These are phyloP conservation scores for Candida sp. DNA, from an alignment of 1,139 yeast genomes.

Conservation along the genomic window DNA sequence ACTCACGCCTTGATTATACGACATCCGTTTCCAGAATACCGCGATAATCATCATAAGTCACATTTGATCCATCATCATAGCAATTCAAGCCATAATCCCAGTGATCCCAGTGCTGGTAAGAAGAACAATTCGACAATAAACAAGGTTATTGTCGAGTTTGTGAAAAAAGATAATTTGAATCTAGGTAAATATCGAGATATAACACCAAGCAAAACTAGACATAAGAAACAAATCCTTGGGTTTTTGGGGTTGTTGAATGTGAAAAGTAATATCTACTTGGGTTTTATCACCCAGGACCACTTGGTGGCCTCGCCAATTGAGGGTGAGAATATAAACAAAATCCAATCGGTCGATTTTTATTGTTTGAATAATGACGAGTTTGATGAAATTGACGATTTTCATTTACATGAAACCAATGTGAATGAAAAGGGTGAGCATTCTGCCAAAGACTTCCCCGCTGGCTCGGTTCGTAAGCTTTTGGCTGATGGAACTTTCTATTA, in stretches of 20 bases:
- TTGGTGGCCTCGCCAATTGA: constrained; percentile 60
- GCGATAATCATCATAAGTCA: constrained; percentile 16
- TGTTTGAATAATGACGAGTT: constrained; percentile 57
- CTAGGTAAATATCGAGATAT: constrained; percentile 40
- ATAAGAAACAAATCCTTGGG: constrained; percentile 43
- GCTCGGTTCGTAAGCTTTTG: constrained; percentile 52
- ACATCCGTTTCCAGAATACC: constrained; percentile 37
- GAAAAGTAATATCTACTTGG: constrained; percentile 53
- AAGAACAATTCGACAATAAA: constrained; percentile 9
- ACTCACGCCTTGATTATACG: constrained; percentile 49
- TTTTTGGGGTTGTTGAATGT: constrained; percentile 58
- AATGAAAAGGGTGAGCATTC: constrained; percentile 11
- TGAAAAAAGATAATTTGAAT: constrained; percentile 30
- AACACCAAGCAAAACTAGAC: constrained; percentile 19
- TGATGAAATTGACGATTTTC: constrained; percentile 17
- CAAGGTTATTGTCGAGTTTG: constrained; percentile 53
- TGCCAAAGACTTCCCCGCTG: constrained; percentile 52
- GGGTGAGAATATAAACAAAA: constrained; percentile 49
- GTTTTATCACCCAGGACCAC: constrained; percentile 53
- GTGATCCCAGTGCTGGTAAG: background rate
- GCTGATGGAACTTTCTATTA: constrained; percentile 65
- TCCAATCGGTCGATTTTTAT: constrained; percentile 58
- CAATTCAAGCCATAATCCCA: constrained; percentile 15
- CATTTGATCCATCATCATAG: constrained; percentile 16
- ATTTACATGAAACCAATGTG: background rate